phyloP scores from a whole-genome alignment of 352 stramenopile species.

The Pythium folliculosum region DNA sequence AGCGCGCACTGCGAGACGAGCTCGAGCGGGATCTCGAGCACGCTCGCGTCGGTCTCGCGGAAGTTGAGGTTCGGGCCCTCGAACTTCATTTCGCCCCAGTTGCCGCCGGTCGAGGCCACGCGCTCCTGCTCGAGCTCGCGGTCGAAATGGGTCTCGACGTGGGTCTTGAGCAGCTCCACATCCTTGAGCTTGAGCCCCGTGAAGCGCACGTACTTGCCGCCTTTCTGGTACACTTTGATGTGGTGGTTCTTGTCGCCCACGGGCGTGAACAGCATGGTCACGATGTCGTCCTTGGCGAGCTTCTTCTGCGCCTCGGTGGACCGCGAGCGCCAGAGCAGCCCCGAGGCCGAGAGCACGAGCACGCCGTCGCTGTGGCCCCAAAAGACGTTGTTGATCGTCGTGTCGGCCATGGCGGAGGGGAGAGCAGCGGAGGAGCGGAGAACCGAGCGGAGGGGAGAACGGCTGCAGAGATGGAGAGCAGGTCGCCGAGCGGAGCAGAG shows the following conservation, averaged over 20 bases:
- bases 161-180: conserved; percentile 56
- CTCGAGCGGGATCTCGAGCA: conserved; percentile 77
- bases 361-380: conserved; percentile 86
- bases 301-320: conserved; percentile 87
- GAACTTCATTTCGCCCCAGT: conserved; percentile 95
- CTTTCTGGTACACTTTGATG: conserved; percentile 85
- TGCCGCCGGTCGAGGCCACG: conserved; percentile 86
- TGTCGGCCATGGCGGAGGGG: conserved; percentile 49
- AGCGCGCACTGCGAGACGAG: conserved; percentile 90
- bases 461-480: neutral
- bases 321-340: conserved; percentile 74
- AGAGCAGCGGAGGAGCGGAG: neutral
- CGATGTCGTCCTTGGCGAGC: conserved; percentile 82
- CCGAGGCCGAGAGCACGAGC: conserved; percentile 70
- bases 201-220: conserved; percentile 85
- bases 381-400: conserved; percentile 86
- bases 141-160: conserved; percentile 85
- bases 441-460: too few species aligned
- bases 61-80: conserved; percentile 88
- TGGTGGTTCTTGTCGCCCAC: conserved; percentile 82
- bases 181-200: conserved; percentile 71
- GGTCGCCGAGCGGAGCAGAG: neutral
- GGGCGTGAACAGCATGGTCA: conserved; percentile 83
- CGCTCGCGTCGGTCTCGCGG: conserved; percentile 54
- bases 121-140: conserved; percentile 90